Conservation (phyloP, 2,329 filamentous ascomycete species). For the Trichoderma gracile region DNA sequence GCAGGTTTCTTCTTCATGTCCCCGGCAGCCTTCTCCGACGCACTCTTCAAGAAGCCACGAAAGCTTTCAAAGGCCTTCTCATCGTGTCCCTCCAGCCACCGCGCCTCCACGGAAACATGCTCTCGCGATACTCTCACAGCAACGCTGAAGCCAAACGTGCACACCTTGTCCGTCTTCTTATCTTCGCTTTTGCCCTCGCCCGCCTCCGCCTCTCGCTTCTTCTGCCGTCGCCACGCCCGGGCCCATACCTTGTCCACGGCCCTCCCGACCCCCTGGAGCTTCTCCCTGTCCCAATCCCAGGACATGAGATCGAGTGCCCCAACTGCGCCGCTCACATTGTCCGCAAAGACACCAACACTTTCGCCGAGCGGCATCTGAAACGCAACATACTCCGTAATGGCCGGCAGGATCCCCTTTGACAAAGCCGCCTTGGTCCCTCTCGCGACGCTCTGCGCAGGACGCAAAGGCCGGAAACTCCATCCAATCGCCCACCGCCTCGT, state of each 20-base stretch:
- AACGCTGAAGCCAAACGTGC: slow-evolving; percentile 60
- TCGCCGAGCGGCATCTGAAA: slow-evolving; percentile 46
- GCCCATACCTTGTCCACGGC: slow-evolving; percentile 76
- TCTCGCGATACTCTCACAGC: slow-evolving; percentile 45
- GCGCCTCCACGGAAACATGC: slow-evolving; percentile 52
- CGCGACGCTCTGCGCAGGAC: slow-evolving; percentile 57
- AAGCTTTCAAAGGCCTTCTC: slow-evolving; percentile 82
- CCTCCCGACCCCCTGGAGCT: slow-evolving; percentile 60
- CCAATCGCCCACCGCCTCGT: slow-evolving; percentile 85
- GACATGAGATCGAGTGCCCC: slow-evolving; percentile 55
- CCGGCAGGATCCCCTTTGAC: slow-evolving; percentile 49
- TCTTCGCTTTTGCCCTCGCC: slow-evolving; percentile 28
- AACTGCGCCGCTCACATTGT: slow-evolving; percentile 49
- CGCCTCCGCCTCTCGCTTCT: slow-evolving; percentile 51
- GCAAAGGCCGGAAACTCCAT: slow-evolving; percentile 75
- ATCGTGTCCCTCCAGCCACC: slow-evolving; percentile 72
- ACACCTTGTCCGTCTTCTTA: slow-evolving; percentile 34
- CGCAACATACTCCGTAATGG: slow-evolving; percentile 43
- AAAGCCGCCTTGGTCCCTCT: slow-evolving; percentile 45
- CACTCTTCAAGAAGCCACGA: slow-evolving; percentile 69
- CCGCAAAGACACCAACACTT: slow-evolving; percentile 40
- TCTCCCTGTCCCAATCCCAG: slow-evolving; percentile 63
- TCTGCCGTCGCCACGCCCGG: slow-evolving; percentile 67
- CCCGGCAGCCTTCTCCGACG: slow-evolving; percentile 27
- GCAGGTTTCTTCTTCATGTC: background rate